Base-by-base conservation (phyloP, 73 alveolate genomes). In the Paramecium sexaurelia region DNA sequence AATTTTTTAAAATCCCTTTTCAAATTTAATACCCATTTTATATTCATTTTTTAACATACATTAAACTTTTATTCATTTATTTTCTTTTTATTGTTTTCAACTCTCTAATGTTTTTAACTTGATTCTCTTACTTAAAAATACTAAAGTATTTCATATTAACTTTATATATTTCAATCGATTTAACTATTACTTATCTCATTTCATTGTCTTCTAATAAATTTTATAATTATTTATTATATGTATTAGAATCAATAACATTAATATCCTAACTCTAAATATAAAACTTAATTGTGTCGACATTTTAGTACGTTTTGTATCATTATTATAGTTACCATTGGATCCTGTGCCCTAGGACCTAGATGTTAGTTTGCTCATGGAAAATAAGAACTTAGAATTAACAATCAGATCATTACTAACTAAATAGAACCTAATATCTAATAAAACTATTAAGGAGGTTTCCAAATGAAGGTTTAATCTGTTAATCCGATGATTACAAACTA, bases 291-390 rank as follows among this genome's bases (percentile, higher is more conserved):
- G 17, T 69, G 85, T 32, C 33, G 85, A 6, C 85, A 69, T 69
- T 69, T 69, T 35, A 8, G 85, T 69, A 69, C 40, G 6, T n/a
- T 19, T 57, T 27, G 8, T 32, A 29, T 29, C 26, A 11, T 11
- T 29, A 26, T 24, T n/a, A 2, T 13, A 69, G 85, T 39, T 8
- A 26, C 40, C 9, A 69, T 26, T 69, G 85, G 85, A 19, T 17
- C 40, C 13, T 69, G 85, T 69, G 85, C 85, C 8, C 11, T 69
- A 27, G 85, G 85, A 9, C 2, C 55, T 27, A 29, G 55, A 29
- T 69, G 85, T 69, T 32, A 69, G 27, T 69, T 69, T 3, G 85
- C 85, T 19, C 85, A 69, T 69, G 85, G 85, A 69, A 17, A 27
- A 69, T 35, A 69, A 7, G 85, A 69, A 69, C 55, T 69, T 17